A percentile compares a stretch with the other conserved stretches of the same genome.
These are phyloP conservation scores for Russula compacta DNA, from an alignment of 768 basidiomycete genomes.

Conservation along the genomic window DNA sequence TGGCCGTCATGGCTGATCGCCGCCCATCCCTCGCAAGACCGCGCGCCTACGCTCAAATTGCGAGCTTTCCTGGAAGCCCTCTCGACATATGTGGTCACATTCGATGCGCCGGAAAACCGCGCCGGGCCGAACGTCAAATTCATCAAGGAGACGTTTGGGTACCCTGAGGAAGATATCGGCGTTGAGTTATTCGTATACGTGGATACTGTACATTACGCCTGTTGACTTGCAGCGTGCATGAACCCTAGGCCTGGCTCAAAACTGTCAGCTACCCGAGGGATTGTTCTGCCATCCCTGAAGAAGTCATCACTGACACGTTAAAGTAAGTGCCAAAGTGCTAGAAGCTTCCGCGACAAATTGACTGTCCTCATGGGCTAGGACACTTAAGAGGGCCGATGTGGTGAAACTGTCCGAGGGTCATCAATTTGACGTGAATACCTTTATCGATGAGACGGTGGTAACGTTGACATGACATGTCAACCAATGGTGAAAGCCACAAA, in stretches of 20 bases:
- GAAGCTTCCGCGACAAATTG: background rate
- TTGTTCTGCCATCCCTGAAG: conserved; percentile 52
- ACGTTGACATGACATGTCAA: conserved; percentile 5
- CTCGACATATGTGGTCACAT: conserved; percentile 54
- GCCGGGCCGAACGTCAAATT: conserved; percentile 58
- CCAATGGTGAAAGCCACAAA: background rate
- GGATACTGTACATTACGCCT: background rate
- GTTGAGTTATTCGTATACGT: conserved; percentile 30
- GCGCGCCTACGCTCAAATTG: conserved; percentile 43
- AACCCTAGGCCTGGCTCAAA: conserved; percentile 65
- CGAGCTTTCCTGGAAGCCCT: conserved; percentile 54
- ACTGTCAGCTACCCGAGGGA: conserved; percentile 68
- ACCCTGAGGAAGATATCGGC: conserved; percentile 72
- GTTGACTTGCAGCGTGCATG: background rate
- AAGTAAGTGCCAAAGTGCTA: conserved; percentile 35
- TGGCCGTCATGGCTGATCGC: conserved; percentile 98
- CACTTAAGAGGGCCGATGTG: conserved; percentile 70
- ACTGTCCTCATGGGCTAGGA: conserved; percentile 31
- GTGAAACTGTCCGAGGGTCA: conserved; percentile 48
- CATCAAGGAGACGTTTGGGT: conserved; percentile 71
- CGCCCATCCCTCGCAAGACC: conserved; percentile 57
- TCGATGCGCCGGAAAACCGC: conserved; percentile 52
- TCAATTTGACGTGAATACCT: conserved; percentile 22
- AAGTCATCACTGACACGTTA: conserved; percentile 62
- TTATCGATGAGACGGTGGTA: conserved; percentile 12